phyloP scores from a whole-genome alignment of 2,329 filamentous ascomycete genomes.

The Leptodontidium sp. region DNA sequence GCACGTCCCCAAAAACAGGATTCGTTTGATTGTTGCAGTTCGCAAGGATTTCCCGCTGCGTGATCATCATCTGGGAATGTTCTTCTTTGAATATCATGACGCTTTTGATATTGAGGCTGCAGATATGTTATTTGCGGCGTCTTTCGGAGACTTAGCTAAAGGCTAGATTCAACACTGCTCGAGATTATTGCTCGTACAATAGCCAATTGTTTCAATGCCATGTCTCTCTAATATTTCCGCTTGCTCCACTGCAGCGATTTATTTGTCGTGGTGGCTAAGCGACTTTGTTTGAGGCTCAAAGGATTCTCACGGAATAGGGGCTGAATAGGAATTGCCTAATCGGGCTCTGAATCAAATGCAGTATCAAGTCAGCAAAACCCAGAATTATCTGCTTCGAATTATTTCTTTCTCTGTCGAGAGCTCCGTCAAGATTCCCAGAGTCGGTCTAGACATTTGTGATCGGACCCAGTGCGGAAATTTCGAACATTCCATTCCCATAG shows the following conservation, averaged over 20 bases:
- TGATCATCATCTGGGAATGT: background rate
- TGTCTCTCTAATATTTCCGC: background rate
- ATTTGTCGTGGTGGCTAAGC: background rate
- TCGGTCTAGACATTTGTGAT: background rate
- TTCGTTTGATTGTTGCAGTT: background rate
- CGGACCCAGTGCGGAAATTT: background rate
- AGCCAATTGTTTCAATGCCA: slow-evolving; percentile 2
- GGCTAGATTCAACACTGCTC: background rate
- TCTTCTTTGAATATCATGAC: background rate
- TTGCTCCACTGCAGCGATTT: background rate
- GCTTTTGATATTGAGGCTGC: background rate
- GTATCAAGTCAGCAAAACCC: background rate
- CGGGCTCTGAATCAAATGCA: slow-evolving; percentile 5
- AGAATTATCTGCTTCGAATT: background rate
- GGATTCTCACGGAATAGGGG: slow-evolving; percentile 34
- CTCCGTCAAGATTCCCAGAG: background rate
- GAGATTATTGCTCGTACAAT: background rate
- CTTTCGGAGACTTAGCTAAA: background rate
- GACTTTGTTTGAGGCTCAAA: slow-evolving; percentile 23
- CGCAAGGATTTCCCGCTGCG: background rate
- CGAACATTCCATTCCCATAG: background rate
- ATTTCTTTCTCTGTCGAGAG: background rate
- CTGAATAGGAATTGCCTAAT: slow-evolving; percentile 33
- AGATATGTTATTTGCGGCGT: background rate
- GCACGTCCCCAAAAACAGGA: background rate